phyloP scores from a whole-genome alignment of 2,329 filamentous ascomycete genomes.

The Trichophyton equinum region DNA sequence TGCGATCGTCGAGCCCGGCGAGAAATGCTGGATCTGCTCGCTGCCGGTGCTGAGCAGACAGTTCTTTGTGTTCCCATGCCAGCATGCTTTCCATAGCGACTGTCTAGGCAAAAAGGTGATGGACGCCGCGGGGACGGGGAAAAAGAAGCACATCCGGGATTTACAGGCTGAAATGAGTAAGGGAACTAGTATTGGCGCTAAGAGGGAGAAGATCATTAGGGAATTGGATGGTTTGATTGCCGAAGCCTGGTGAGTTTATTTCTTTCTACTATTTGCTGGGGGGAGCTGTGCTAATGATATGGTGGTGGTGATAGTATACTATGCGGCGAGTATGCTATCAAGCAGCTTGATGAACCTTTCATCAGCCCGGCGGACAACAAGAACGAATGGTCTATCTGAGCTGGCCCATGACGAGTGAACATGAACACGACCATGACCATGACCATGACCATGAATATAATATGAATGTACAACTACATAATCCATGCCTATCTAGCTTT shows the following conservation, averaged over 20 bases:
- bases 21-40: constrained; percentile 81
- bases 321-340: constrained; percentile 90
- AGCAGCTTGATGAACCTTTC: constrained; percentile 87
- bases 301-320: constrained; percentile 51
- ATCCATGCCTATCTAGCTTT: too few species aligned
- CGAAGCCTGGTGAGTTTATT: constrained; percentile 59
- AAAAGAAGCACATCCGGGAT: constrained; percentile 69
- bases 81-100: constrained; percentile 95
- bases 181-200: constrained; percentile 53
- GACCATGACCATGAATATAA: too few species aligned
- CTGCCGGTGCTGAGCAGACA: constrained; percentile 77
- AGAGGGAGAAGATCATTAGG: constrained; percentile 64
- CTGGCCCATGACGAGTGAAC: neutral
- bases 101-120: constrained; percentile 79
- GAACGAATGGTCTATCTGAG: constrained; percentile 65
- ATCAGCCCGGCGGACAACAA: constrained; percentile 58
- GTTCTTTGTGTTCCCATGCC: constrained; percentile 97
- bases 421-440: neutral
- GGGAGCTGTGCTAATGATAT: too few species aligned
- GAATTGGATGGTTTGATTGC: constrained; percentile 90
- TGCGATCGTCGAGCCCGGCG: constrained; percentile 90
- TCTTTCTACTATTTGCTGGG: neutral
- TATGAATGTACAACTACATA: too few species aligned
- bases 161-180: constrained; percentile 72
- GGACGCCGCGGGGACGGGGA: constrained; percentile 63